A percentile compares a stretch with the other conserved stretches of the same genome.
These are phyloP conservation scores for Gracilaria domingensis DNA, from an alignment of 23 red algal species.

Conservation along the genomic window DNA sequence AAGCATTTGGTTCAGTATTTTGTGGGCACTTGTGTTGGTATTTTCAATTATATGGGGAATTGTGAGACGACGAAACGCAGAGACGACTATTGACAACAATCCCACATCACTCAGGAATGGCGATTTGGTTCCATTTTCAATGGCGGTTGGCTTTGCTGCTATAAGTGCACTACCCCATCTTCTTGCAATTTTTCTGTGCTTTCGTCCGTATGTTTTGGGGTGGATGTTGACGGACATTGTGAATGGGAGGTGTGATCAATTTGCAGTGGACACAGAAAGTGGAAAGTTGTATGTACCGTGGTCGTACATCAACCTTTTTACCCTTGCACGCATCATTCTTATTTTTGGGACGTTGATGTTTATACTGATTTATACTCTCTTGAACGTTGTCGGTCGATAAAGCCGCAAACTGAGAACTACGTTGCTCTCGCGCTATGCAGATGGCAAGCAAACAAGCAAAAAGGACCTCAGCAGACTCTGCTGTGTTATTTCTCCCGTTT, in stretches of 20 bases:
- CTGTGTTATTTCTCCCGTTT: too few species aligned
- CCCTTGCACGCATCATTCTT: not conserved
- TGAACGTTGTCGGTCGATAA: too few species aligned
- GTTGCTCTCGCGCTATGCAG: too few species aligned
- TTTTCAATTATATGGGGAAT: constrained; percentile 53
- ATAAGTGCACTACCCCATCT: constrained; percentile 19
- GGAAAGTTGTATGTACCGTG: constrained; percentile 59
- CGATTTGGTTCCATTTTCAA: constrained; percentile 36
- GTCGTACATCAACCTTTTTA: constrained; percentile 38
- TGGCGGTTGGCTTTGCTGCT: constrained; percentile 53
- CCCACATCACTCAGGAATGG: not conserved
- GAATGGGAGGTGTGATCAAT: constrained; percentile 70
- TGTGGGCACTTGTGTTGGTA: constrained; percentile 25
- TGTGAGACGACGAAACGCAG: not conserved
- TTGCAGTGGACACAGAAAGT: constrained; percentile 31
- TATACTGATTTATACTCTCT: constrained; percentile 9
- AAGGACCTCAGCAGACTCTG: too few species aligned
- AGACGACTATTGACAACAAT: not conserved
- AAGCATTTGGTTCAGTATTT: constrained; percentile 58
- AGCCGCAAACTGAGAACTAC: too few species aligned
- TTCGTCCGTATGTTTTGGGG: constrained; percentile 37
- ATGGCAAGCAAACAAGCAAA: too few species aligned
- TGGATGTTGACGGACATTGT: constrained; percentile 71
- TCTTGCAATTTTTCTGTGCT: constrained; percentile 53
- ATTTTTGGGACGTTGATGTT: constrained; percentile 43